A percentile compares a stretch with the other conserved stretches of the same genome.
phyloP scores from a whole-genome alignment of 441 rosid species.

The Syzygium malaccense region DNA sequence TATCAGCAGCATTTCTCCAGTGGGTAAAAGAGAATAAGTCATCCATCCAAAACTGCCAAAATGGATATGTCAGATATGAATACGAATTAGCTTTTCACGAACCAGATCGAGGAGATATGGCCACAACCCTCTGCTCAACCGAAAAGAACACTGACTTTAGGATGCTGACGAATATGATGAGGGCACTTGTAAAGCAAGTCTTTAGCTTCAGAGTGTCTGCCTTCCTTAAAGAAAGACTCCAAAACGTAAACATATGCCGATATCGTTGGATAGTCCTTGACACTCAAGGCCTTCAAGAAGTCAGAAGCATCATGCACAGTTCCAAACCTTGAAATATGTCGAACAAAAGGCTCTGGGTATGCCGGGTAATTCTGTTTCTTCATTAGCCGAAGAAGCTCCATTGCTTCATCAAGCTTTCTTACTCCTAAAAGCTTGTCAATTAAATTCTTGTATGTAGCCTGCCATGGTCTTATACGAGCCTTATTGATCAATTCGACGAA shows the following conservation, averaged over 20 bases:
- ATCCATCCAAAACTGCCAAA: background rate
- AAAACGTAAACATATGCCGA: constrained; percentile 47
- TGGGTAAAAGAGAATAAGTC: background rate
- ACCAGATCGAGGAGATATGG: background rate
- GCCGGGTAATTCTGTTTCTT: constrained; percentile 56
- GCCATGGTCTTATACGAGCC: constrained; percentile 63
- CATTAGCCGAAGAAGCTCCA: constrained; percentile 64
- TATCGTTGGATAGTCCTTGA: constrained; percentile 51
- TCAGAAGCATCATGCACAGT: constrained; percentile 56
- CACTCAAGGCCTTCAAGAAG: constrained; percentile 53
- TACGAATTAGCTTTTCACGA: background rate
- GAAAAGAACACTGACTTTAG: constrained; percentile 49
- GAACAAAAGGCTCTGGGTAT: constrained; percentile 51
- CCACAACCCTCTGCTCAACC: constrained; percentile 28
- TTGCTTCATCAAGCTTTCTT: constrained; percentile 68
- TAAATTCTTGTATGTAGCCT: constrained; percentile 60
- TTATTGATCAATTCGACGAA: constrained; percentile 50
- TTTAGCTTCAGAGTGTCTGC: constrained; percentile 73
- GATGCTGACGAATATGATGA: constrained; percentile 62
- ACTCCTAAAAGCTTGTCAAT: constrained; percentile 61
- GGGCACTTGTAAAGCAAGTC: constrained; percentile 63
- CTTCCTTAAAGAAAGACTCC: constrained; percentile 55
- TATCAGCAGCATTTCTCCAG: background rate
- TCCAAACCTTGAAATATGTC: constrained; percentile 65
- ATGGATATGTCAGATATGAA: background rate